Percentiles rank a stretch among this genome's conserved stretches.
phyloP scores from a whole-genome alignment of 805 yeast genomes.

The Metschnikowia continentalis region DNA sequence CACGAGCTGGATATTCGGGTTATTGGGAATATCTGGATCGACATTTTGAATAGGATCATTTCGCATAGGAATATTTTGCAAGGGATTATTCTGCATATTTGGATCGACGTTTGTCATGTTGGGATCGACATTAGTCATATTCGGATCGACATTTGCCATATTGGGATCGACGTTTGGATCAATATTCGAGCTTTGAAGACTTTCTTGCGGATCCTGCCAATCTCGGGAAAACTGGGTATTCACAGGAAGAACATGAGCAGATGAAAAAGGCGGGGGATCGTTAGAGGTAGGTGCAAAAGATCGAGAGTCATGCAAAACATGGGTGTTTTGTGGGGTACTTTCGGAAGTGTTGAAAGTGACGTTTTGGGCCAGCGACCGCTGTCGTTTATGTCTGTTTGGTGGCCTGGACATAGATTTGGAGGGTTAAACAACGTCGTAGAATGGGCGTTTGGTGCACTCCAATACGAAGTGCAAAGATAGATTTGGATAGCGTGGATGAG shows the following conservation, averaged over 20 bases:
- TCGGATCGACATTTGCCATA: background rate
- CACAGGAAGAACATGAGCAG: background rate
- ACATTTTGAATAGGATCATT: background rate
- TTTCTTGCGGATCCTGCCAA: background rate
- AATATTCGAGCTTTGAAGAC: background rate
- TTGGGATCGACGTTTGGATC: background rate
- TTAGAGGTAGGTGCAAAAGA: background rate
- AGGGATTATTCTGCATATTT: background rate
- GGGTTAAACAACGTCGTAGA: background rate
- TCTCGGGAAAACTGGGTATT: background rate
- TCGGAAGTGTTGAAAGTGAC: background rate
- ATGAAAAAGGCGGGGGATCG: background rate
- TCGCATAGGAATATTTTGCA: too few relatives aligned
- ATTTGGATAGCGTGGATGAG: background rate
- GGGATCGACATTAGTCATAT: background rate
- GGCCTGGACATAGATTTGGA: background rate
- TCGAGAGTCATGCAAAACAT: background rate
- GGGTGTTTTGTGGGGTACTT: background rate
- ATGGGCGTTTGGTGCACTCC: background rate
- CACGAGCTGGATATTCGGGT: background rate
- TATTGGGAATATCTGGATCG: background rate
- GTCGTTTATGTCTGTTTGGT: constrained; percentile 6
- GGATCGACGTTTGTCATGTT: background rate
- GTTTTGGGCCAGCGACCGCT: constrained; percentile 6
- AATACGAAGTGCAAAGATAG: background rate